Conservation (phyloP, 1,284 basidiomycete genomes). For the Cryptococcus hybrid region DNA sequence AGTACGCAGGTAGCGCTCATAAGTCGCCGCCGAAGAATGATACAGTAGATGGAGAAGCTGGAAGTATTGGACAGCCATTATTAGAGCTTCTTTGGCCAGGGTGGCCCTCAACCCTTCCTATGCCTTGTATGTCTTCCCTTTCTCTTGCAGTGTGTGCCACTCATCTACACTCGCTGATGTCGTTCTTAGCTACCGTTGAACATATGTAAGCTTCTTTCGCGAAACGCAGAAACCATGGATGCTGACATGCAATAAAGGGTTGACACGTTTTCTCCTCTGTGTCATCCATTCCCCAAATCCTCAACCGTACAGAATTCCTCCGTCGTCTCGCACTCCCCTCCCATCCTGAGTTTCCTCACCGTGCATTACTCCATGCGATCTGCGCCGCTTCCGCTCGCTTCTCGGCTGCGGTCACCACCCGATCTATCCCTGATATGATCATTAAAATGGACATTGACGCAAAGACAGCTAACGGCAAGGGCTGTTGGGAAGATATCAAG, state of each 20-base stretch:
- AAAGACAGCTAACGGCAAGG: constrained; percentile 6
- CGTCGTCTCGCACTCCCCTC: constrained; percentile 47
- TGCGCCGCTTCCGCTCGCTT: constrained; percentile 47
- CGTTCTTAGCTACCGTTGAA: constrained; percentile 29
- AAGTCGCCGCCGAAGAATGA: neutral
- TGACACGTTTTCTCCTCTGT: constrained; percentile 44
- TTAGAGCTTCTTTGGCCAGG: constrained; percentile 41
- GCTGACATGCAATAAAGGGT: constrained; percentile 20
- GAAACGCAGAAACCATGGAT: neutral
- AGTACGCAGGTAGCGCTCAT: neutral
- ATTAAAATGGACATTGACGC: constrained; percentile 12
- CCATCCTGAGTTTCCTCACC: constrained; percentile 49
- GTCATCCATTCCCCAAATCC: constrained; percentile 35
- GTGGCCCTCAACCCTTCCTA: constrained; percentile 42
- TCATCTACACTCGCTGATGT: neutral
- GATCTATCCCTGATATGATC: constrained; percentile 21
- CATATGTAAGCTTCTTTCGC: constrained; percentile 32
- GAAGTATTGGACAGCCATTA: constrained; percentile 23
- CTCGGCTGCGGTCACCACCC: constrained; percentile 29
- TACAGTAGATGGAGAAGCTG: constrained; percentile 17
- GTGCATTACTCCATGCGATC: constrained; percentile 50
- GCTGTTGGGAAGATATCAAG: constrained; percentile 15
- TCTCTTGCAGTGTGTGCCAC: neutral
- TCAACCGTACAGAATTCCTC: constrained; percentile 44
- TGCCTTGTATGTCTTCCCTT: constrained; percentile 20